Percentiles rank a stretch among this genome's conserved stretches.
These are phyloP conservation scores for Malus domestica DNA, from an alignment of 306 rosid genomes.

Conservation along the genomic window DNA sequence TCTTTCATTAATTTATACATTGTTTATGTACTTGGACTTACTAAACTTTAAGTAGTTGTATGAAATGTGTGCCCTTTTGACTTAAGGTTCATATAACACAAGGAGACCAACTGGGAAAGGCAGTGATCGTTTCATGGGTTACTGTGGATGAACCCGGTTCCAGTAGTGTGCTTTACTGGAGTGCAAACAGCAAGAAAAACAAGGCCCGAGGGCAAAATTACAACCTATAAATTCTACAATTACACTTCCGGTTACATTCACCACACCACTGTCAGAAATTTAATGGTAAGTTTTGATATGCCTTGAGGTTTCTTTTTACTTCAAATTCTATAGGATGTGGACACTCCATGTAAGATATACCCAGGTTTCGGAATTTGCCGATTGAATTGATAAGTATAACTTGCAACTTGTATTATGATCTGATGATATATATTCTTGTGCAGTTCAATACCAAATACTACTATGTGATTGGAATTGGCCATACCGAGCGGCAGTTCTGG, in stretches of 20 bases:
- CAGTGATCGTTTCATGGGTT: slow-evolving; percentile 59
- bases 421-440: neutral
- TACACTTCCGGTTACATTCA: slow-evolving; percentile 67
- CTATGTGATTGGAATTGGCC: slow-evolving; percentile 58
- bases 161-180: slow-evolving; percentile 45
- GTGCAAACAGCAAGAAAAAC: slow-evolving; percentile 14
- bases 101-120: slow-evolving; percentile 60
- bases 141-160: slow-evolving; percentile 50
- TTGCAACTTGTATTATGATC: neutral
- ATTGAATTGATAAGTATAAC: neutral
- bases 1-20: too few species aligned
- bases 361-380: neutral
- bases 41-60: neutral
- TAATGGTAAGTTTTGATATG: slow-evolving; percentile 18
- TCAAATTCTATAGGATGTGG: neutral
- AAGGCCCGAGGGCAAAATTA: slow-evolving; percentile 30
- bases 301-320: neutral
- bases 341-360: neutral
- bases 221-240: slow-evolving; percentile 41
- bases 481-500: slow-evolving; percentile 51
- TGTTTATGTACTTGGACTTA: too few species aligned
- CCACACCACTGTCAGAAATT: slow-evolving; percentile 32
- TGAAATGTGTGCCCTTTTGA: slow-evolving; percentile 1
- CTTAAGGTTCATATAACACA: slow-evolving; percentile 66
- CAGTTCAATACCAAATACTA: slow-evolving; percentile 67